These are phyloP conservation scores for Pyrus communis DNA, from an alignment of 306 rosid species.

Conservation along the genomic window DNA sequence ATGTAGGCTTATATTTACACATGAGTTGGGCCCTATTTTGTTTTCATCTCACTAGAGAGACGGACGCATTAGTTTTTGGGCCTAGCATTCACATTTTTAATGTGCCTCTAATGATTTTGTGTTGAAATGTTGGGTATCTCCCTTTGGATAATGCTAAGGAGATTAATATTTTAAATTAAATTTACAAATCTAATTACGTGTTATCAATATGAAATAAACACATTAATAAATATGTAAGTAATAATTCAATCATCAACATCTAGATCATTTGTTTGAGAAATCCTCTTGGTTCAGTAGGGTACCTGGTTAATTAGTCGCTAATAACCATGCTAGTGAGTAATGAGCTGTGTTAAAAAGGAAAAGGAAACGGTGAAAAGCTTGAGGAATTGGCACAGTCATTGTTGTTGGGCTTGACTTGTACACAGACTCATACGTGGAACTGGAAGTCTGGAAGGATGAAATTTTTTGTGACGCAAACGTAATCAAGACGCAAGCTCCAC, in stretches of 20 bases:
- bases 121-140: not conserved
- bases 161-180: no score
- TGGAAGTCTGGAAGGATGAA: not conserved
- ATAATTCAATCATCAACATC: no score
- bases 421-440: slow-evolving; percentile 17
- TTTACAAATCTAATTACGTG: no score
- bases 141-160: no score
- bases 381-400: not conserved
- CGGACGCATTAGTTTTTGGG: not conserved
- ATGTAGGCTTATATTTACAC: not conserved
- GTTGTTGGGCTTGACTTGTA: slow-evolving; percentile 14
- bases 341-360: not conserved
- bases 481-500: slow-evolving; percentile 28
- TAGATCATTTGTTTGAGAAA: not conserved
- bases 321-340: not conserved
- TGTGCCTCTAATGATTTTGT: not conserved
- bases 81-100: no score
- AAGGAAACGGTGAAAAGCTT: not conserved
- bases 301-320: not conserved
- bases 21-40: not conserved
- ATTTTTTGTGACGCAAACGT: slow-evolving; percentile 17
- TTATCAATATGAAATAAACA: no score
- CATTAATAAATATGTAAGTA: no score
- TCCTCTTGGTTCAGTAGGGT: not conserved
- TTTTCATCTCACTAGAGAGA: not conserved